Evolutionary conservation across 2,329 filamentous ascomycete genomes (phyloP).

Genomic region (Colletotrichum magnum): DNA sequence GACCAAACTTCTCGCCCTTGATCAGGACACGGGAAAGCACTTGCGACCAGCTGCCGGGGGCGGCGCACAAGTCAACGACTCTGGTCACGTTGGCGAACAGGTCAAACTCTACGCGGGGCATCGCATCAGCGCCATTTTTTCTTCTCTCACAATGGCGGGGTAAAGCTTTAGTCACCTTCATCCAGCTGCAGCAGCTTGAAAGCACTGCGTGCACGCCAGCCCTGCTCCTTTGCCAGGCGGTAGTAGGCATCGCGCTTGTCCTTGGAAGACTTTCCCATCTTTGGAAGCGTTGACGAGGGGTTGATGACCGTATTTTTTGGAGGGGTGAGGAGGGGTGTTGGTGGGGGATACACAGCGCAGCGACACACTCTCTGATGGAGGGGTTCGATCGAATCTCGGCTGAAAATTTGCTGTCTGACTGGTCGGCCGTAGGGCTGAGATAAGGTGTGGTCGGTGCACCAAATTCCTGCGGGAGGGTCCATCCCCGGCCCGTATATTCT

Average conservation of each 20-base stretch:
- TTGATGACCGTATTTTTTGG: not conserved
- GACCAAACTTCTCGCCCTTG: slow-evolving; percentile 91
- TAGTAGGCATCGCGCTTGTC: slow-evolving; percentile 99
- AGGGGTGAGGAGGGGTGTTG: not conserved
- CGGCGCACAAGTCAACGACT: slow-evolving; percentile 96
- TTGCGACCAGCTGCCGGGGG: slow-evolving; percentile 97
- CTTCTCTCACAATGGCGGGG: slow-evolving; percentile 6
- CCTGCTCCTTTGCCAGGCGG: slow-evolving; percentile 97
- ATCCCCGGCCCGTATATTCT: not conserved
- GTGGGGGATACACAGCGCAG: slow-evolving; percentile 17
- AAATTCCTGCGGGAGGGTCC: not conserved
- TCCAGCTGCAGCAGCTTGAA: slow-evolving; percentile 98
- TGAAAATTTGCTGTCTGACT: slow-evolving; percentile 39
- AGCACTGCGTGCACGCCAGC: slow-evolving; percentile 95
- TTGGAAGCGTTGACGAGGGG: not conserved
- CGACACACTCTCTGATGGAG: slow-evolving; percentile 27
- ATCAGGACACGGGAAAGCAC: slow-evolving; percentile 94
- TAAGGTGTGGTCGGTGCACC: slow-evolving; percentile 49
- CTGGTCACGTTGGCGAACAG: slow-evolving; percentile 91
- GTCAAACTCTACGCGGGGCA: slow-evolving; percentile 80
- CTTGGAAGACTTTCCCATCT: slow-evolving; percentile 97
- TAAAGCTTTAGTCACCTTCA: slow-evolving; percentile 66
- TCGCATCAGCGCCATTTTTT: not conserved
- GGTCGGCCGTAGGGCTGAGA: slow-evolving; percentile 44
- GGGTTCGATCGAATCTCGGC: slow-evolving; percentile 32